Base-by-base conservation (phyloP, 129 eudicot genomes). In the Calendula officinalis region DNA sequence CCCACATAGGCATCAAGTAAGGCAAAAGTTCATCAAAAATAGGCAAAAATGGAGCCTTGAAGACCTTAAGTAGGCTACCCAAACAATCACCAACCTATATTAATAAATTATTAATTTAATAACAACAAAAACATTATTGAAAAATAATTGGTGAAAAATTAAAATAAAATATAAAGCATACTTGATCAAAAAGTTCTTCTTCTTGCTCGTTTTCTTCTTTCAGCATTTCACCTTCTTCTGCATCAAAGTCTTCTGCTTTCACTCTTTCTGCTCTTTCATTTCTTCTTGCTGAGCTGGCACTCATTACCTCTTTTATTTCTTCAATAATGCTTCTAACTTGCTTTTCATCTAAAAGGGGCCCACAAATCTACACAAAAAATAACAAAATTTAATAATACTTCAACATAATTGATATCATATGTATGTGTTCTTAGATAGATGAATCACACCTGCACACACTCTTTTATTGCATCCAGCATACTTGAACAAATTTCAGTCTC, bases 161-260 rank as follows among this genome's bases (percentile, higher is more conserved):
- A 43, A 43, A 43, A 43, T n/a, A n/a, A 22, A 22, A 22, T 22
- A 22, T 17, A 30, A 37, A 61, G 60, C 86, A 56, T 50, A 90
- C 97, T 82, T 86, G 92, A 64, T 90, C 91, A 61, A 90, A 84
- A 37, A 90, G 84, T 71, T 90, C 97, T 72, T 90, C 97, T 77
- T 90, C 97, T 75, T 77, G 89, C 75, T 90, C 97, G 57, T 90
- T 86, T 80, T 90, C 95, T 78, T 90, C 97, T 69, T 73, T 86
- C 32, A 90, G 87, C 75, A 87, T 65, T 73, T 87, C 96, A 11
- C 86, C 89, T 60, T 91, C 97, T 73, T 91, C 96, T 27, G 87
- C 94, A 74, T 91, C 95, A 72, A 91, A 91, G 80, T 87, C 97
- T 76, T 91, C 95, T 63, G 97, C 94, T 75, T 84, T 84, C 43